Percentiles rank a stretch among this genome's conserved stretches.
These are phyloP conservation scores for Entomortierella lignicola DNA, from an alignment of 192 early-diverging fungal species.

Conservation along the genomic window DNA sequence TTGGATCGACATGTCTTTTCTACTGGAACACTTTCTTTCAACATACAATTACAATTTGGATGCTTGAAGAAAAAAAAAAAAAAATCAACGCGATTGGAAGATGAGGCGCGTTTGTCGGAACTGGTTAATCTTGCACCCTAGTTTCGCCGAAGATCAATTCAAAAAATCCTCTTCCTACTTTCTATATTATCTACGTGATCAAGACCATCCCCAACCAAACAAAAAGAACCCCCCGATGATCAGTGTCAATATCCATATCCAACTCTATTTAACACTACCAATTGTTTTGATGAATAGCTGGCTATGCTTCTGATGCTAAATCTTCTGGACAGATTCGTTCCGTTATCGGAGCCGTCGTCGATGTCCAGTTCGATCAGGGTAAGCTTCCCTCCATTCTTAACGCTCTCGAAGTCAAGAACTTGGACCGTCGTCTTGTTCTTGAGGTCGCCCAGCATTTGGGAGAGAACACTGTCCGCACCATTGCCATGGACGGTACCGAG, in stretches of 20 bases:
- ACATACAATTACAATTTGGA: too few relatives aligned
- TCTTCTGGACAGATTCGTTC: conserved; percentile 51
- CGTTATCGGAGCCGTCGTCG: conserved; percentile 98
- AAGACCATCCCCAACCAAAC: too few relatives aligned
- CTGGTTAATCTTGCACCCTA: not conserved
- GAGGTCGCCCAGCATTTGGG: conserved; percentile 98
- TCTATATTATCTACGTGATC: too few relatives aligned
- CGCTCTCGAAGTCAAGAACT: conserved; percentile 63
- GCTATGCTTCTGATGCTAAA: conserved; percentile 51
- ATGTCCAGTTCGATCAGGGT: conserved; percentile 93
- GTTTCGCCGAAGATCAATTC: not conserved
- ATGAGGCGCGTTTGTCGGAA: not conserved
- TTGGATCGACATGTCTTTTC: too few relatives aligned
- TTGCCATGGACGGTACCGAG: conserved; percentile 99
- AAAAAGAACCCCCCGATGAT: too few relatives aligned
- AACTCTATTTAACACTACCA: too few relatives aligned
- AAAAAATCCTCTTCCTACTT: not conserved
- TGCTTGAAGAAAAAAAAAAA: too few relatives aligned
- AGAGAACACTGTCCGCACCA: conserved; percentile 98
- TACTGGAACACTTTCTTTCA: too few relatives aligned
- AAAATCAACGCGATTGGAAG: not conserved
- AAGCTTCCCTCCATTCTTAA: conserved; percentile 94
- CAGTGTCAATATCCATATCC: too few relatives aligned
- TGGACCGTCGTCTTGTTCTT: conserved; percentile 86
- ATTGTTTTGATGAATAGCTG: conserved; percentile 17